Base-by-base conservation (phyloP, 345 rosid species). In the Melaleuca alternifolia region DNA sequence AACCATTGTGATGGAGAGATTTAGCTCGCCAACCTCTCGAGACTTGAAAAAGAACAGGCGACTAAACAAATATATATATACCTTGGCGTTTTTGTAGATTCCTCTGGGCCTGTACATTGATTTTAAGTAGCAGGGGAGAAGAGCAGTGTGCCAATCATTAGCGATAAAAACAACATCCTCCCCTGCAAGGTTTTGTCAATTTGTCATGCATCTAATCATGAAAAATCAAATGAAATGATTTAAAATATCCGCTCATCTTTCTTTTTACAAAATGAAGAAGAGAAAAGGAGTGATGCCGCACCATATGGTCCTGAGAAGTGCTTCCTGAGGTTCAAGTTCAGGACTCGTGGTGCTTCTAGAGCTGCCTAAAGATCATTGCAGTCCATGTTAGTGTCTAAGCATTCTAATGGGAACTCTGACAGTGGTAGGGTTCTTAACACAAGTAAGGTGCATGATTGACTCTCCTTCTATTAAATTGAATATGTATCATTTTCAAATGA, bases 81-180 rank as follows among this genome's bases (percentile, higher is more conserved):
- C 99, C 98, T 97, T 97, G 51, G 99, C 98, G 88, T 53, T 91
- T 87, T 83, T 90, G 92, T 95, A 95, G 52, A 95, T 62, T n/a
- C 98, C 99, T 53, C 83, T 90, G 13, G 98, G 87, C n/a, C 94
- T 92, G 92, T 94, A 97, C 92, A 91, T 89, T 83, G 91, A 21
- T 90, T 96, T 92, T 84, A 97, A 85, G 91, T 95, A 96, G 91
- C 99, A 97, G 21, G 99, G 96, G 85, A 97, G 92, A 79, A 93
- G 94, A 91, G 96, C 98, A 56, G 98, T 95, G 92, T 97, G 99
- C 99, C 99, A 97, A 85, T 97, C 99, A 52, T 96, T 97, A 86
- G 96, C 98, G 85, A 97, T 81, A 83, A 97, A 97, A 51, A 95
- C 88, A 83, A 95, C 96, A 90, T 96, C 93, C 79, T 97, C 99